Percentiles rank a stretch among this genome's conserved stretches.
Evolutionary conservation across 2,329 filamentous ascomycete genomes (phyloP).

Genomic region (Phialophora macrospora): DNA sequence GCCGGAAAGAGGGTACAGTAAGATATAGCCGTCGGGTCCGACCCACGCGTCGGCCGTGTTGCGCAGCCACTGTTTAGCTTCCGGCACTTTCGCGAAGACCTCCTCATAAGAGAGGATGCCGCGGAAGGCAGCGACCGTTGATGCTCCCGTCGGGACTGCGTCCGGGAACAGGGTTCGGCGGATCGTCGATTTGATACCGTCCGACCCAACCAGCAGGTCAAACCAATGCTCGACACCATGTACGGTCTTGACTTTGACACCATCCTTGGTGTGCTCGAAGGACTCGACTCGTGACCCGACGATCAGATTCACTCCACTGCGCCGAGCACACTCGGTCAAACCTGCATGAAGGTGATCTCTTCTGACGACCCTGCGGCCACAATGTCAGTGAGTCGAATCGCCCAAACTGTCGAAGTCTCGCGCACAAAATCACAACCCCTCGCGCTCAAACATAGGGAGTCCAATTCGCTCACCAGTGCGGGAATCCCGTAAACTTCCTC

Average conservation of each 20-base stretch:
- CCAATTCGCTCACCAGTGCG: slow-evolving; percentile 24
- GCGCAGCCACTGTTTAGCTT: slow-evolving; percentile 31
- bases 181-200: slow-evolving; percentile 50
- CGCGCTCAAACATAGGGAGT: background rate
- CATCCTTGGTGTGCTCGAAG: slow-evolving; percentile 40
- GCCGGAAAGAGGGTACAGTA: slow-evolving; percentile 35
- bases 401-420: background rate
- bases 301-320: slow-evolving; percentile 47
- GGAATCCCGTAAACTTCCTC: slow-evolving; percentile 31
- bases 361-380: slow-evolving; percentile 48
- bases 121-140: slow-evolving; percentile 54
- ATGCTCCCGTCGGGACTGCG: slow-evolving; percentile 48
- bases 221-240: slow-evolving; percentile 41
- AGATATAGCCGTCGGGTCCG: slow-evolving; percentile 36
- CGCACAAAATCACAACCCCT: background rate
- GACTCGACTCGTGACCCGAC: slow-evolving; percentile 47
- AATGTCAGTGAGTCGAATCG: slow-evolving; percentile 3
- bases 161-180: slow-evolving; percentile 49
- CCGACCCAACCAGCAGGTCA: slow-evolving; percentile 50
- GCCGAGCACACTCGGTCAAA: slow-evolving; percentile 48
- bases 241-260: slow-evolving; percentile 30
- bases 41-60: slow-evolving; percentile 36
- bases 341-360: slow-evolving; percentile 55
- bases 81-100: slow-evolving; percentile 41
- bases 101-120: slow-evolving; percentile 53